Evolutionary conservation across 23 red algal species (phyloP).

Genomic region (Chondrus crispus): DNA sequence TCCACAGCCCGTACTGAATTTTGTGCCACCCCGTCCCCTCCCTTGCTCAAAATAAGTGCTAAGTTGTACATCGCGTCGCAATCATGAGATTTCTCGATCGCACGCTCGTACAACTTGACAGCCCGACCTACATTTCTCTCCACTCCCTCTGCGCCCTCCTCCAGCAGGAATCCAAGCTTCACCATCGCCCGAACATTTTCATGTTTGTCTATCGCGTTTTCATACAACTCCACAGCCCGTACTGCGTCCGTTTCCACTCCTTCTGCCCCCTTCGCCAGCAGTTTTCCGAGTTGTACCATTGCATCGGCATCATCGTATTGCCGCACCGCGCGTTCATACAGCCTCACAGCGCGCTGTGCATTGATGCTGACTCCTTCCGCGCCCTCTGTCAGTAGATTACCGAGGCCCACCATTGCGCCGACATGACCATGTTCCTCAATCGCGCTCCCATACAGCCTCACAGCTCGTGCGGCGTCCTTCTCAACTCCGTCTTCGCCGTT

Average conservation of each 20-base stretch:
- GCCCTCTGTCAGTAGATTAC: not conserved
- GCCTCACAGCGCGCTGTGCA: not conserved
- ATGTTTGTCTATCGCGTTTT: slow-evolving; percentile 3
- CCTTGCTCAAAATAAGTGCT: not conserved
- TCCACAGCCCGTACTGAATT: not conserved
- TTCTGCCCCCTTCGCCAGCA: not conserved
- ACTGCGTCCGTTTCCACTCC: not conserved
- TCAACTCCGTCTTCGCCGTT: slow-evolving; percentile 12
- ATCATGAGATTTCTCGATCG: not conserved
- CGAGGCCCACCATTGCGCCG: slow-evolving; percentile 21
- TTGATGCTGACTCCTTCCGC: not conserved
- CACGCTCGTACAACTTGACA: slow-evolving; percentile 41
- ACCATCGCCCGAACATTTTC: not conserved
- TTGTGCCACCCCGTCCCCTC: slow-evolving; percentile 3
- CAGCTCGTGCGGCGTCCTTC: not conserved
- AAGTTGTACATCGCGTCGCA: slow-evolving; percentile 18
- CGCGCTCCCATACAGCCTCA: not conserved
- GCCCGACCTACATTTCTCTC: not conserved
- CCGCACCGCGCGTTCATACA: slow-evolving; percentile 32
- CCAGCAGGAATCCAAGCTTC: not conserved
- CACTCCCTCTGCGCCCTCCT: slow-evolving; percentile 14
- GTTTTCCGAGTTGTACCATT: slow-evolving; percentile 2
- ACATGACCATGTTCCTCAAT: slow-evolving; percentile 26
- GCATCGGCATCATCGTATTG: slow-evolving; percentile 14
- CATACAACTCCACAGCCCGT: slow-evolving; percentile 7